Evolutionary conservation across 768 basidiomycete species (phyloP).

Genomic region (Mycena crocata): DNA sequence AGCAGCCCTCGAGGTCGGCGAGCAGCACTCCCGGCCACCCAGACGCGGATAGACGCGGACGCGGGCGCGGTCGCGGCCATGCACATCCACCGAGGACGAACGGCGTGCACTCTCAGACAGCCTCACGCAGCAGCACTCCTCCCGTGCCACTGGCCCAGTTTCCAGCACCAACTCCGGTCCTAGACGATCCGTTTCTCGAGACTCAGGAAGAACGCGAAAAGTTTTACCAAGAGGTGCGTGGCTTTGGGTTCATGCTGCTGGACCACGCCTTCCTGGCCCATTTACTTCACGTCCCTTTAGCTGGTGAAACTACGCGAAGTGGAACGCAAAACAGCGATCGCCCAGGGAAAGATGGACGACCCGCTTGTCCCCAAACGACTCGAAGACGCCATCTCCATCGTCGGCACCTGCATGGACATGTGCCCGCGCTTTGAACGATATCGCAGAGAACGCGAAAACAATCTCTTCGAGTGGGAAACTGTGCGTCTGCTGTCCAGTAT

Average conservation of each 20-base stretch:
- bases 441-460: constrained; percentile 89
- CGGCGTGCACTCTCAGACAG: constrained; percentile 45
- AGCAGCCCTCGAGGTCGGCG: constrained; percentile 49
- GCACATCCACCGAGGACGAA: constrained; percentile 45
- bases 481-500: constrained; percentile 64
- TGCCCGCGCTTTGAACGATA: constrained; percentile 95
- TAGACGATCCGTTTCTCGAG: constrained; percentile 66
- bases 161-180: constrained; percentile 42
- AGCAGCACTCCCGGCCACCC: constrained; percentile 49
- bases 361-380: constrained; percentile 82
- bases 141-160: constrained; percentile 49
- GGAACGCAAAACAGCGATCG: constrained; percentile 80
- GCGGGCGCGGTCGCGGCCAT: constrained; percentile 59
- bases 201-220: constrained; percentile 72
- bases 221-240: constrained; percentile 78
- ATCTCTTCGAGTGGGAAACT: constrained; percentile 87
- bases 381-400: constrained; percentile 92
- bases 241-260: neutral
- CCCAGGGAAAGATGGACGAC: constrained; percentile 89
- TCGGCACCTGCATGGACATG: constrained; percentile 94
- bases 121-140: constrained; percentile 53
- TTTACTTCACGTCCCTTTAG: no score
- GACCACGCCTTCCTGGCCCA: constrained; percentile 20
- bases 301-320: constrained; percentile 79
- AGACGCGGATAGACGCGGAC: constrained; percentile 69